Conservation (phyloP, 2,329 filamentous ascomycete genomes). For the Huntiella omanensis region DNA sequence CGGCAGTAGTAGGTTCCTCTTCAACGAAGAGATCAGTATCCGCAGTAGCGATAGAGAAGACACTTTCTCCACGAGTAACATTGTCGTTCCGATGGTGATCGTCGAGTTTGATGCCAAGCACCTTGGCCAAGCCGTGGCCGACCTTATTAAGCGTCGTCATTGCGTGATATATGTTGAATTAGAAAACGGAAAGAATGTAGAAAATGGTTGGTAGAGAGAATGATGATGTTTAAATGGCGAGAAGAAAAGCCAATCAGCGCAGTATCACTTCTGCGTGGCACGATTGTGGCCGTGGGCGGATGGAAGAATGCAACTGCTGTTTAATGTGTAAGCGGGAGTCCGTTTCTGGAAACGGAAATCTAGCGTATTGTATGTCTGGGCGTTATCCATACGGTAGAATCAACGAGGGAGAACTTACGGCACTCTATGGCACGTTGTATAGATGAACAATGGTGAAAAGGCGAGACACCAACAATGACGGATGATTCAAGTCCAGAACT, state of each 20-base stretch:
- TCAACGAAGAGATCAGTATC: conserved; percentile 59
- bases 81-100: conserved; percentile 33
- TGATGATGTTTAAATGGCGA: conserved; percentile 1
- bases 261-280: background rate
- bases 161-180: conserved; percentile 11
- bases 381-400: too few relatives aligned
- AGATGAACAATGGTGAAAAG: too few relatives aligned
- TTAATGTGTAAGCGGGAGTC: background rate
- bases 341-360: background rate
- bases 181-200: background rate
- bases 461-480: too few relatives aligned
- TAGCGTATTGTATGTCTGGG: too few relatives aligned
- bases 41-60: conserved; percentile 52
- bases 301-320: background rate
- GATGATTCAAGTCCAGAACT: too few relatives aligned
- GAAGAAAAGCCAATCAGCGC: conserved; percentile 6
- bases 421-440: too few relatives aligned
- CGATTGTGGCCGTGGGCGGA: background rate
- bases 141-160: conserved; percentile 31
- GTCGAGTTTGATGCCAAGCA: conserved; percentile 65
- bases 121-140: conserved; percentile 58
- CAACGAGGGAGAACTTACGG: too few relatives aligned
- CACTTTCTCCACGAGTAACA: conserved; percentile 59
- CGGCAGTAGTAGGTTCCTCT: conserved; percentile 52
- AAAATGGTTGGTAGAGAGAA: background rate